Conservation (phyloP, 2,329 filamentous ascomycete species). For the Fusarium incarnatum region DNA sequence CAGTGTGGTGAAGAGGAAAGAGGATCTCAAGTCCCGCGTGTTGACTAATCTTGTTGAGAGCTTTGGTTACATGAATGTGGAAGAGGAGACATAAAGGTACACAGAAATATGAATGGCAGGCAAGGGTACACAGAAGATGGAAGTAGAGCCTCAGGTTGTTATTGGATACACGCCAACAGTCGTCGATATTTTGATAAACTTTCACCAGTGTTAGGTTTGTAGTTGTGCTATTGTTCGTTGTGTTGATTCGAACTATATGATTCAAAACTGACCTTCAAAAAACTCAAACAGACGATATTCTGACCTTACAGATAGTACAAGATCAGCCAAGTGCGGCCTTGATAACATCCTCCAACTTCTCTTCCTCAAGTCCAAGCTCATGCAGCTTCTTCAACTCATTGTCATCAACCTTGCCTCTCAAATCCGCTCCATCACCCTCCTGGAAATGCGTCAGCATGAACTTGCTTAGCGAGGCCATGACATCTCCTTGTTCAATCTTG, state of each 20-base stretch:
- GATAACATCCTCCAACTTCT: constrained; percentile 3
- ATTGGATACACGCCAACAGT: background rate
- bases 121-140: background rate
- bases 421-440: constrained; percentile 1
- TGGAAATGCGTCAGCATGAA: constrained; percentile 29
- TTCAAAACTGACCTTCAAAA: no score
- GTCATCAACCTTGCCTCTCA: constrained; percentile 13
- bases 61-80: constrained; percentile 16
- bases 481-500: constrained; percentile 9
- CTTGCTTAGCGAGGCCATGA: constrained; percentile 6
- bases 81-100: background rate
- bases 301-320: background rate
- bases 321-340: background rate
- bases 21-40: constrained; percentile 42
- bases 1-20: constrained; percentile 44
- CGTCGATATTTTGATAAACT: background rate
- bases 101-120: no score
- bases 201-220: no score
- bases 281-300: no score
- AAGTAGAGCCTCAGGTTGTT: background rate
- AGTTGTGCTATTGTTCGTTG: no score
- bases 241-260: no score
- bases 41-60: constrained; percentile 43
- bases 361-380: constrained; percentile 5
- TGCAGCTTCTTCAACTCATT: constrained; percentile 1